Conservation (phyloP, 1,284 basidiomycete species). For the Sanghuangporus weigelae region DNA sequence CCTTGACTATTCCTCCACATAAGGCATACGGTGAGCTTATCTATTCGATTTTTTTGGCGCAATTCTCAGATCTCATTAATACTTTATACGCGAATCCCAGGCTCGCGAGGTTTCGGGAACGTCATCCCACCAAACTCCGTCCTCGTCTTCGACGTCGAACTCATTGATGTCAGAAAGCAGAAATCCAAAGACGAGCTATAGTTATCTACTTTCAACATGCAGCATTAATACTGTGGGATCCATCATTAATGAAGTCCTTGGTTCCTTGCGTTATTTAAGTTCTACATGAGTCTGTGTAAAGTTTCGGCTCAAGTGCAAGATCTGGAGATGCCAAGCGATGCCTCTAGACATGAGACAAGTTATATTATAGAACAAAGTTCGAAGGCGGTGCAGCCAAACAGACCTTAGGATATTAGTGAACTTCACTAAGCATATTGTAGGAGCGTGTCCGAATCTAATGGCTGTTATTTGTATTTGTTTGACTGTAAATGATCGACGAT, state of each 20-base stretch:
- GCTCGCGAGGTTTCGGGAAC: constrained; percentile 67
- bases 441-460: too few relatives aligned
- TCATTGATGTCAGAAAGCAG: constrained; percentile 47
- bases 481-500: not conserved
- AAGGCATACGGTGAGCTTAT: constrained; percentile 73
- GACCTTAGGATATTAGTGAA: too few relatives aligned
- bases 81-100: constrained; percentile 32
- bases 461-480: too few relatives aligned
- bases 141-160: constrained; percentile 86
- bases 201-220: not conserved
- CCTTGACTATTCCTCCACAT: constrained; percentile 76
- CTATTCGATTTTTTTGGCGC: not conserved
- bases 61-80: not conserved
- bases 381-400: too few relatives aligned
- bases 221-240: not conserved
- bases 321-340: too few relatives aligned
- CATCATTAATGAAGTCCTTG: not conserved
- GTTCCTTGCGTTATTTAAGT: not conserved
- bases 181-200: constrained; percentile 30
- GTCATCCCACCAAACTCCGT: constrained; percentile 82
- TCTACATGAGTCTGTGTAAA: too few relatives aligned
- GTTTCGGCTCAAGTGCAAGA: too few relatives aligned
- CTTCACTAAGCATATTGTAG: too few relatives aligned
- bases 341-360: not conserved
- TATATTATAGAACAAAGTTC: not conserved